Base-by-base conservation (phyloP, 2,329 filamentous ascomycete species). In the Neobulgaria alba region DNA sequence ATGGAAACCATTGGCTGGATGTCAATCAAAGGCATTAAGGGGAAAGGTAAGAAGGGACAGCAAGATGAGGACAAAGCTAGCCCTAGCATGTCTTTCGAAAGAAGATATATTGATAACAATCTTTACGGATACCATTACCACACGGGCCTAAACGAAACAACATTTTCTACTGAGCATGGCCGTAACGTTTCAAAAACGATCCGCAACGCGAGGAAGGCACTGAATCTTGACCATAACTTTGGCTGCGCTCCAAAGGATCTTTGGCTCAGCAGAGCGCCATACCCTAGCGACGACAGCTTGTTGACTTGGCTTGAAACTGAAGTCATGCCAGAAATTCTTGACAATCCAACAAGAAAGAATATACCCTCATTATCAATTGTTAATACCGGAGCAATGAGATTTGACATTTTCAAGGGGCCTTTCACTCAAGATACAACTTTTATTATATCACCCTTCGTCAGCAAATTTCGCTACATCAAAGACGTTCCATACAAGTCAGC, bases 1-100 rank as follows among this genome's bases (percentile, higher is more conserved):
- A 83, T 95, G 69, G 90, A 96, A 66, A 95, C 90, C 0, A 81
- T 96, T 36, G 90, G 90, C 2, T 96, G 92, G 73, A 79, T 92
- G 75, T 94, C 88, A 0, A 78, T 95, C 33, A 73, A 82, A 42
- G 86, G 86, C 8, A 53, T 61, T 4, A 49, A 47, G n/a, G 45
- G 42, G n/a, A 53, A 50, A 19, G 48, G 45, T 8, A 56, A 54
- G 10, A 55, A 58, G 36, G 51, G 46, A 18, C 47, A 48, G 44
- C 48, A 40, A 5, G 51, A 48, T 38, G 58, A 56, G 0, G 41
- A 57, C 1, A 57, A 60, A 4, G 42, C 63, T 0, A 4, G 15
- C 15, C 18, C 23, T 9, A 17, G 57, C 4, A 64, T 78, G 32
- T 72, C 68, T 1, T 95, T 94, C 58, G 72, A 73, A 39, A 76